Percentiles rank a stretch among this genome's conserved stretches.
Conservation (phyloP, 2,329 filamentous ascomycete genomes). For the Colletotrichum lentis region DNA sequence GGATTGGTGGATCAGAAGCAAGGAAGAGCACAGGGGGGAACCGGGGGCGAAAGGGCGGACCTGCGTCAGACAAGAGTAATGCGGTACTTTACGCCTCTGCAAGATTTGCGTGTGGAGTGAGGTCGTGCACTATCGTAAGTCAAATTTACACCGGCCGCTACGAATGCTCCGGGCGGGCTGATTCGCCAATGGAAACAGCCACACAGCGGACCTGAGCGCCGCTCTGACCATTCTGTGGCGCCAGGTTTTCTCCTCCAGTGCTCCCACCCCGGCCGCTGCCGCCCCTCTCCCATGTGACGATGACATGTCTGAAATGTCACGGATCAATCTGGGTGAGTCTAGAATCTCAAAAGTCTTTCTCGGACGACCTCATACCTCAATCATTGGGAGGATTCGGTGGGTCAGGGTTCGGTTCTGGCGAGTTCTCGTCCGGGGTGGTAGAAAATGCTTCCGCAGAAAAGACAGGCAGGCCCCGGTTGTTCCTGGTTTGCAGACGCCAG, state of each 20-base stretch:
- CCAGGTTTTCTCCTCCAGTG: constrained; percentile 8
- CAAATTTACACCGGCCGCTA: constrained; percentile 25
- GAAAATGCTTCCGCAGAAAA: neutral
- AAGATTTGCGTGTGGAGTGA: neutral
- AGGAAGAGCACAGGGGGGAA: constrained; percentile 11
- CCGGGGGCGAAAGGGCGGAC: constrained; percentile 12
- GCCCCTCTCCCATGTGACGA: constrained; percentile 31
- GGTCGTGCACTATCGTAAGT: constrained; percentile 15
- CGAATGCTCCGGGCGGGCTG: constrained; percentile 31
- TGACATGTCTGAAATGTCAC: constrained; percentile 26
- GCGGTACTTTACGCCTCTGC: neutral
- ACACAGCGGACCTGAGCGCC: constrained; percentile 11
- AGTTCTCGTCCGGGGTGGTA: neutral
- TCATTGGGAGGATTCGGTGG: neutral
- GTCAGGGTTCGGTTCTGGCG: neutral
- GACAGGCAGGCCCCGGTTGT: no score
- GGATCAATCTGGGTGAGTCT: constrained; percentile 12
- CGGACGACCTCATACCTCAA: constrained; percentile 11
- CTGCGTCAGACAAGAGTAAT: constrained; percentile 4
- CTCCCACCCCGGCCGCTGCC: constrained; percentile 13
- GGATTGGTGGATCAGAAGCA: constrained; percentile 31
- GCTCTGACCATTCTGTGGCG: constrained; percentile 30
- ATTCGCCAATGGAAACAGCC: constrained; percentile 28
- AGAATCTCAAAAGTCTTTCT: constrained; percentile 10
- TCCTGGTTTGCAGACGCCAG: neutral